phyloP scores from a whole-genome alignment of 2,329 filamentous ascomycete species.

The Aspergillus unguis region DNA sequence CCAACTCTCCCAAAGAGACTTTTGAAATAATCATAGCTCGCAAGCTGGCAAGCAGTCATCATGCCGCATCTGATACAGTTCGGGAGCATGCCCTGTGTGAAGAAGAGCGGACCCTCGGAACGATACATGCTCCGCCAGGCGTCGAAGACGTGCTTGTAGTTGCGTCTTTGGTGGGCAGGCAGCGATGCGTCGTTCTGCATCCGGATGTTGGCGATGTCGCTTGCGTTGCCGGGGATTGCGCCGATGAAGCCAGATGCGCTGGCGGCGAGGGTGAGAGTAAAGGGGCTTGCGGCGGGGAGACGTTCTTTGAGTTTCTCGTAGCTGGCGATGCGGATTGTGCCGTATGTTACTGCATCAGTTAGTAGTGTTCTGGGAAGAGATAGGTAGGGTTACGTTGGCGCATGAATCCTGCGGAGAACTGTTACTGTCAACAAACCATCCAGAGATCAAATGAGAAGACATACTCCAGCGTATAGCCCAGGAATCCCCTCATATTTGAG shows the following conservation, averaged over 20 bases:
- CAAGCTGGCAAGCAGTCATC: conserved; percentile 82
- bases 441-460: not conserved
- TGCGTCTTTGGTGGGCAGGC: conserved; percentile 16
- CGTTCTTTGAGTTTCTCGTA: conserved; percentile 23
- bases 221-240: conserved; percentile 23
- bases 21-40: conserved; percentile 83
- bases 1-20: conserved; percentile 63
- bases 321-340: conserved; percentile 24
- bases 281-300: conserved; percentile 5
- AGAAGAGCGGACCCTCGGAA: conserved; percentile 19
- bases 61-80: conserved; percentile 78
- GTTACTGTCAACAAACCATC: not conserved
- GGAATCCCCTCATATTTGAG: conserved; percentile 17
- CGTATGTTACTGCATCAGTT: conserved; percentile 21
- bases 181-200: conserved; percentile 27
- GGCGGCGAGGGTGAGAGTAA: conserved; percentile 17
- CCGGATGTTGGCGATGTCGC: conserved; percentile 25
- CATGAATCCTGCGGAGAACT: conserved; percentile 25
- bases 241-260: conserved; percentile 21
- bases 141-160: conserved; percentile 23
- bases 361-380: not conserved
- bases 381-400: conserved; percentile 15
- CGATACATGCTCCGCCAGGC: conserved; percentile 24
- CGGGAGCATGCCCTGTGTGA: conserved; percentile 56
- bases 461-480: conserved; percentile 22